Base-by-base conservation (phyloP, 257 asterid species). In the Nicotiana noctiflora region DNA sequence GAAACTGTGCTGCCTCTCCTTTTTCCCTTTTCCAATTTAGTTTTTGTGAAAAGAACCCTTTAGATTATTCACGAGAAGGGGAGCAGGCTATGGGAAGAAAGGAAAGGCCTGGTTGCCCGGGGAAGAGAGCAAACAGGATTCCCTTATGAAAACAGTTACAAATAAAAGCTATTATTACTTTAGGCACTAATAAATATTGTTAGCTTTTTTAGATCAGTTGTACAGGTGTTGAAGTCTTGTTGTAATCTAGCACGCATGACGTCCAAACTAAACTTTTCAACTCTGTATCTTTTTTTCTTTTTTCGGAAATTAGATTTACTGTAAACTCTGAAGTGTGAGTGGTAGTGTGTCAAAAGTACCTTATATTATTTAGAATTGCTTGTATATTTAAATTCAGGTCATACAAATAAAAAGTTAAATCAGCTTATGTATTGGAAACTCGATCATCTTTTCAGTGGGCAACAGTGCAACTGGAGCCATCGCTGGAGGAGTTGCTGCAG, bases 401-500 rank as follows among this genome's bases (percentile, higher is more conserved):
- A 6, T 12, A 70, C 77, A 44, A n/a, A 44, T 44, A 44, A 44
- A 37, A 68, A 68, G 56, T 37, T 21, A 44, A 59, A 59, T 19
- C 64, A 59, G 14, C 29, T 51, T 75, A 46, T 13, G 14, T 49
- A 21, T 12, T 52, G 78, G 74, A 76, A 53, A 55, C 19, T 32
- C 75, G 21, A 64, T 76, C 81, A 51, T 59, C 49, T 46, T 76
- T 91, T 84, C 92, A 94, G 97, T 89, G 84, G 87, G 91, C 37
- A 88, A 88, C 77, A 76, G 97, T 80, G 93, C 90, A 44, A 92
- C 97, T 63, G 96, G 92, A 19, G 94, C 98, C 83, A 95, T 92
- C 84, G 97, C 97, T 55, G 97, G 97, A 87, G 98, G 95, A 76
- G 96, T 91, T 80, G 94, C 97, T 86, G 97, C 98, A 44, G 96